Base-by-base conservation (phyloP, 2,329 filamentous ascomycete genomes). In the Talaromyces sp. region DNA sequence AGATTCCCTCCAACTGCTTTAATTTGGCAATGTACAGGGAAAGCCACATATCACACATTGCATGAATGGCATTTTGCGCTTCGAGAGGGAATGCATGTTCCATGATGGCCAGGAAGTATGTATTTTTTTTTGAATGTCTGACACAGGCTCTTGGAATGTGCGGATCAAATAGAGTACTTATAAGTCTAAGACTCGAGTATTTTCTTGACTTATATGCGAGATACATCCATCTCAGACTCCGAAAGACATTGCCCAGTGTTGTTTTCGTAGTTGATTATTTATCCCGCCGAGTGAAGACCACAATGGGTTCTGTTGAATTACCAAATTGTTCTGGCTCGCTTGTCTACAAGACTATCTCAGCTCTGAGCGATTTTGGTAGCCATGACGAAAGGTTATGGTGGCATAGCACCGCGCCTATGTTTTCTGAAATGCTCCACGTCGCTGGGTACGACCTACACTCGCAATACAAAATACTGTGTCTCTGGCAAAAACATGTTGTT, bases 301-400 rank as follows among this genome's bases (percentile, higher is more conserved):
- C 17, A 4, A 42, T 42, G 36, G 36, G 36, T 42, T 42, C 36
- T 42, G 4, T 42, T 42, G 36, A 42, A 42, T 42, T 42, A 42
- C 36, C 36, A 42, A 42, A 42, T 17, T 42, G 36, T 42, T 42
- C 36, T 42, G 10, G 36, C 17, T 42, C 36, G 7, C 36, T 42
- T 42, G 36, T 42, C 36, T 42, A 42, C 36, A 42, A 42, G 17
- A 42, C 36, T 42, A 42, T 42, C 36, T n/a, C 36, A 4, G 36
- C 3, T 4, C 11, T 53, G 49, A 25, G 28, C 28, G n/a, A 15
- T 63, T 42, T 53, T 19, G 28, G 49, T 15, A 53, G 49, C 25
- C 49, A 63, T 4, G 58, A 64, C 33, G 59, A 69, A 36, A 30
- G 55, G 30, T 39, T 58, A 10, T 69, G 67, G 68, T 70, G 68